A percentile compares a stretch with the other conserved stretches of the same genome.
Conservation (phyloP, 176 grass and related monocot genomes). For the Oryza punctata region DNA sequence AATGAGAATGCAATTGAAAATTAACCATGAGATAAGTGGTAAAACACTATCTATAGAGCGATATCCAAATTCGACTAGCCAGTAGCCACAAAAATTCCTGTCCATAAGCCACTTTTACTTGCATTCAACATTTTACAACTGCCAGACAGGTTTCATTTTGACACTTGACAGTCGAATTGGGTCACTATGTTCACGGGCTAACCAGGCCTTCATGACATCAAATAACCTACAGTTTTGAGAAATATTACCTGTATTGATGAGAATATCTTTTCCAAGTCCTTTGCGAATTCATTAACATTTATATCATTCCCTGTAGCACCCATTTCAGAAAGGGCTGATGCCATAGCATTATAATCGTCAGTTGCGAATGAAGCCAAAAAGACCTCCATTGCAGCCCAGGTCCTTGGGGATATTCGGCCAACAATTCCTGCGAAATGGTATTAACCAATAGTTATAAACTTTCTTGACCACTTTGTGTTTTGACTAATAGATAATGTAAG, state of each 20-base stretch:
- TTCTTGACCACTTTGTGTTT: background rate
- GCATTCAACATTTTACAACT: slow-evolving; percentile 13
- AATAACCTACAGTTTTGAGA: slow-evolving; percentile 7
- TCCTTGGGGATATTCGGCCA: slow-evolving; percentile 84
- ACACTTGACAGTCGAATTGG: background rate
- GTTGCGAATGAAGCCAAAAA: slow-evolving; percentile 89
- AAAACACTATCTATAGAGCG: background rate
- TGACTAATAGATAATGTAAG: background rate
- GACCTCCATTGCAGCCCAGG: slow-evolving; percentile 93
- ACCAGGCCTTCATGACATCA: background rate
- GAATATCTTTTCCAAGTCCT: slow-evolving; percentile 88
- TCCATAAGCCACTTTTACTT: slow-evolving; percentile 2
- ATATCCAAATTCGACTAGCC: background rate
- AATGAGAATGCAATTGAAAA: slow-evolving; percentile 33
- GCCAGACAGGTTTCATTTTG: background rate
- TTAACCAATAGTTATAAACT: slow-evolving; percentile 13
- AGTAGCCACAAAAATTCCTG: background rate
- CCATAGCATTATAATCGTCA: slow-evolving; percentile 91
- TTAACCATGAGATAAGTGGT: slow-evolving; percentile 1
- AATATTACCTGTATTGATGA: slow-evolving; percentile 86
- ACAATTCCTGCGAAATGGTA: slow-evolving; percentile 74
- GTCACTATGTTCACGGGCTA: background rate
- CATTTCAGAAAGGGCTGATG: slow-evolving; percentile 83
- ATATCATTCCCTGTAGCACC: slow-evolving; percentile 90
- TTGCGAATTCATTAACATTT: slow-evolving; percentile 72